Evolutionary conservation across 306 rosid genomes (phyloP), one percentile per base, ranked within the genome.

Genomic region (Medicago lupulina): DNA sequence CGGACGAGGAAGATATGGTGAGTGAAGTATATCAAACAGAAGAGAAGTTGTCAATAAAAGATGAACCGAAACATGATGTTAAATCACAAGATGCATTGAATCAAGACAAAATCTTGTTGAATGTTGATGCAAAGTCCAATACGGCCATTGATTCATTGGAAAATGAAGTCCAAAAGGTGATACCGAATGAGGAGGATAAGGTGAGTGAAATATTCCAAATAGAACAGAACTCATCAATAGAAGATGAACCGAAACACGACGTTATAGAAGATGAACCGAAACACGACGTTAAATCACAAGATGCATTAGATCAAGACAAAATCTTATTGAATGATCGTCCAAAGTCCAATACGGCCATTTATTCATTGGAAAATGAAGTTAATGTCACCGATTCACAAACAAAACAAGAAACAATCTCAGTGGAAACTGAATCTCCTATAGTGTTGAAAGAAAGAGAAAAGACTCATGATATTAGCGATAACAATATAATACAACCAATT

Each of bases 151-250:
- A 17, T 75, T 53, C 47, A 36, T 54, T 23, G 47, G 90, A 69
- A 51, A 54, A 40, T 34, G 49, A 65, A 18, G 31, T 92, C 64
- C 80, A 87, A 18, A 79, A 67, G 39, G 71, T 73, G 67, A 80
- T 79, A 59, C 86, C 77, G 18, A 89, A 78, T 63, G 84, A 83
- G 79, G 91, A 80, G 82, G 67, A 64, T 14, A 78, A 81, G 43
- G 69, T 36, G 62, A 25, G 4, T 51, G 59, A 53, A 46, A 74
- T 51, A 34, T 76, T 73, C 21, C 62, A 83, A 65, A 10, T 49
- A 76, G 17, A 54, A 67, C 65, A 39, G 16, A 72, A 65, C 19
- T 47, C 76, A 38, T 39, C 77, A 41, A 63, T 28, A 12, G 80
- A 83, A 81, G 85, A 64, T 60, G 79, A 76, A 71, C 47, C 80